Conservation (phyloP, 345 rosid species). For the Eucalyptus pumila region DNA sequence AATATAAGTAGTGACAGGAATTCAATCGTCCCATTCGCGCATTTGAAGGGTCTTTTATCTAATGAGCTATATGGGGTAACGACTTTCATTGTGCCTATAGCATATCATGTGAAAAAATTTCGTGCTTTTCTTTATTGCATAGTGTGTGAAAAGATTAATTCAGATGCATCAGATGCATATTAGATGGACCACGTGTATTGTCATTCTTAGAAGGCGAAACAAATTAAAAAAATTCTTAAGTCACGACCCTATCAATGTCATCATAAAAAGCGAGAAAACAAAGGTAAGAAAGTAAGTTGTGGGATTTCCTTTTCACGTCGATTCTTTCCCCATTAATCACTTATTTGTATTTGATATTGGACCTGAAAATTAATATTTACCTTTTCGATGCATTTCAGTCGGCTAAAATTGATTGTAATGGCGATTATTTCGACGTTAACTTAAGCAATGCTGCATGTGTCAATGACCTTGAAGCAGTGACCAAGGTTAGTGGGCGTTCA, state of each 20-base stretch:
- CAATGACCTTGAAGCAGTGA: not conserved
- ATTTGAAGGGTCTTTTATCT: constrained; percentile 7
- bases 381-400: not conserved
- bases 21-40: not conserved
- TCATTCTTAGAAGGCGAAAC: not conserved
- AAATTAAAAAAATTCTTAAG: no score
- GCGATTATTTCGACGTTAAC: not conserved
- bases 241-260: not conserved
- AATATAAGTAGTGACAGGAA: constrained; percentile 2
- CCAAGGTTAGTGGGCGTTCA: not conserved
- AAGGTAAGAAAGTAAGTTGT: not conserved
- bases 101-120: not conserved
- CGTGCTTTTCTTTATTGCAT: not conserved
- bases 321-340: not conserved
- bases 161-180: no score
- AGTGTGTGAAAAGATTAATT: not conserved
- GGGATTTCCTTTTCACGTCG: not conserved
- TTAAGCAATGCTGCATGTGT: not conserved
- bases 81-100: not conserved
- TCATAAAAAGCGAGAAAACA: not conserved
- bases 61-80: constrained; percentile 4
- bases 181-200: not conserved
- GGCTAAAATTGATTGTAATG: not conserved
- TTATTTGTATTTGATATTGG: not conserved
- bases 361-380: not conserved